Conservation (phyloP, 1,139 yeast species). For the Zygoascus sp. region DNA sequence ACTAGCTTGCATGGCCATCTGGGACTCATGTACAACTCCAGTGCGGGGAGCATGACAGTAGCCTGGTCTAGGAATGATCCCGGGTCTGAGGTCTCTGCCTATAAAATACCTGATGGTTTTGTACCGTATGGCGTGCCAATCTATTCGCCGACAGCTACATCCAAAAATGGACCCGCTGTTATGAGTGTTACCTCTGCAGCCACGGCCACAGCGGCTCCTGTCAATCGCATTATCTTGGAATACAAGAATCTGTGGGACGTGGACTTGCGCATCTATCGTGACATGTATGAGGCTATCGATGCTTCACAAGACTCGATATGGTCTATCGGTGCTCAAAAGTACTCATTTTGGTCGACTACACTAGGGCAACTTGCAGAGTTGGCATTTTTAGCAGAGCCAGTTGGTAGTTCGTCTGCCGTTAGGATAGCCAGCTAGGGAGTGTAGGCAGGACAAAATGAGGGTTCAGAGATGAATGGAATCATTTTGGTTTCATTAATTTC, state of each 20-base stretch:
- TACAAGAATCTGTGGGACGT: conserved; percentile 5
- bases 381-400: neutral
- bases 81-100: too few species aligned
- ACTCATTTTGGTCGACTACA: neutral
- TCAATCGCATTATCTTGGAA: neutral
- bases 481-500: too few species aligned
- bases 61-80: conserved; percentile 1
- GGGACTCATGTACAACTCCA: conserved; percentile 5
- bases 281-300: neutral
- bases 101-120: too few species aligned
- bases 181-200: too few species aligned
- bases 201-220: too few species aligned
- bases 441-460: too few species aligned
- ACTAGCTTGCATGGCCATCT: neutral
- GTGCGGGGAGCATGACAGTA: conserved; percentile 1
- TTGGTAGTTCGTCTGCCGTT: too few species aligned
- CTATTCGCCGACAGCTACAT: too few species aligned
- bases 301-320: neutral
- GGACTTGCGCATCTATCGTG: neutral
- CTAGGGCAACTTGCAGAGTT: neutral
- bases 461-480: too few species aligned
- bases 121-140: too few species aligned
- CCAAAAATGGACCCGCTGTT: too few species aligned
- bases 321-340: neutral
- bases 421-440: too few species aligned